Conservation (phyloP, 129 eudicot genomes). For the Heracleum sosnowskyi region DNA sequence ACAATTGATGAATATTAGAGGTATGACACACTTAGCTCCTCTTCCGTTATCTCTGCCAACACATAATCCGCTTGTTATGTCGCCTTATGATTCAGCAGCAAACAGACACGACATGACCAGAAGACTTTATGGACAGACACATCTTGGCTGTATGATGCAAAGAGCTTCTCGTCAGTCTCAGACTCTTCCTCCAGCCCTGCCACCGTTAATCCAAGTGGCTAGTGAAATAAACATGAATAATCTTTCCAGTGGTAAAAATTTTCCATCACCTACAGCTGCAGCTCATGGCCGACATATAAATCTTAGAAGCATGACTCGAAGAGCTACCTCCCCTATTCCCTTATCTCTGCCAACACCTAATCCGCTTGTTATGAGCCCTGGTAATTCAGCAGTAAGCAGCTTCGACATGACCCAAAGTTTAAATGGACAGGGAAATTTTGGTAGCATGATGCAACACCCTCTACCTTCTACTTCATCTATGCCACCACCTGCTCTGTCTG, state of each 20-base stretch:
- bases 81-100: neutral
- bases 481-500: neutral
- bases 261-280: neutral
- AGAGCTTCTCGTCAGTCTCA: neutral
- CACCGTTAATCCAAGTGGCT: neutral
- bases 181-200: neutral
- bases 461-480: neutral
- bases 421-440: neutral
- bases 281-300: neutral
- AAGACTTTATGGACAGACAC: neutral
- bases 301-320: neutral
- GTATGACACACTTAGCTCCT: neutral
- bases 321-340: neutral
- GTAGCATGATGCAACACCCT: neutral
- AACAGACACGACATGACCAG: neutral
- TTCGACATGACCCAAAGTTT: neutral
- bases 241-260: neutral
- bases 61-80: neutral
- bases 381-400: neutral
- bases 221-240: neutral
- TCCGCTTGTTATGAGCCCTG: neutral
- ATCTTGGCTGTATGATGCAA: neutral
- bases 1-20: neutral
- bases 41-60: neutral
- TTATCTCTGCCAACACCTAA: neutral